Evolutionary conservation across 495 filamentous ascomycete genomes (phyloP).

Genomic region (Darksidea phi): DNA sequence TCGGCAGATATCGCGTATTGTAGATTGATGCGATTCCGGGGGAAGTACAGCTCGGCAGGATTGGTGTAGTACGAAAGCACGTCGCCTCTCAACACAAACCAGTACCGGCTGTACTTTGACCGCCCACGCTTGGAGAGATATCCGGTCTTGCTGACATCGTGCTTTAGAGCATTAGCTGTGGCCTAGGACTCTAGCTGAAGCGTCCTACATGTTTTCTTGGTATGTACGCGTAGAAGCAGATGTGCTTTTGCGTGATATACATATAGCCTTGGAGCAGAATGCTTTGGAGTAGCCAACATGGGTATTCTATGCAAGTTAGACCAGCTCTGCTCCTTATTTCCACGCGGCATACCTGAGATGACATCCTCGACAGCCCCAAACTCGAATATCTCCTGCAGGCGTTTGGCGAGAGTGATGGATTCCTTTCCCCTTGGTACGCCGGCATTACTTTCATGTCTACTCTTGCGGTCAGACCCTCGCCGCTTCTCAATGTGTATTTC

Average conservation of each 20-base stretch:
- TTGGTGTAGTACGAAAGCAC: slow-evolving; percentile 91
- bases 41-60: slow-evolving; percentile 85
- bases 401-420: slow-evolving; percentile 56
- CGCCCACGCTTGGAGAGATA: slow-evolving; percentile 86
- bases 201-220: slow-evolving; percentile 77
- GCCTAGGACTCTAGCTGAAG: background rate
- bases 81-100: slow-evolving; percentile 94
- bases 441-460: slow-evolving; percentile 37
- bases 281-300: slow-evolving; percentile 90
- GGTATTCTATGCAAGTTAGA: slow-evolving; percentile 65
- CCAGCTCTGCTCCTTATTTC: slow-evolving; percentile 5
- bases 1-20: slow-evolving; percentile 86
- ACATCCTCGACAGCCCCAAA: slow-evolving; percentile 83
- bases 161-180: slow-evolving; percentile 49
- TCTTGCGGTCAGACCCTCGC: slow-evolving; percentile 26
- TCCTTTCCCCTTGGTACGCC: slow-evolving; percentile 44
- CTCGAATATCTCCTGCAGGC: slow-evolving; percentile 83
- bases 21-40: slow-evolving; percentile 86
- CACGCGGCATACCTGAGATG: slow-evolving; percentile 58
- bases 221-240: slow-evolving; percentile 96
- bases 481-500: slow-evolving; percentile 36
- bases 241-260: slow-evolving; percentile 91
- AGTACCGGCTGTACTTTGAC: slow-evolving; percentile 89
- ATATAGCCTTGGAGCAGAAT: slow-evolving; percentile 92
- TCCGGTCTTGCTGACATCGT: slow-evolving; percentile 80